These are phyloP conservation scores for Tardiomyces blankii DNA, from an alignment of 1,139 yeast genomes.

Conservation along the genomic window DNA sequence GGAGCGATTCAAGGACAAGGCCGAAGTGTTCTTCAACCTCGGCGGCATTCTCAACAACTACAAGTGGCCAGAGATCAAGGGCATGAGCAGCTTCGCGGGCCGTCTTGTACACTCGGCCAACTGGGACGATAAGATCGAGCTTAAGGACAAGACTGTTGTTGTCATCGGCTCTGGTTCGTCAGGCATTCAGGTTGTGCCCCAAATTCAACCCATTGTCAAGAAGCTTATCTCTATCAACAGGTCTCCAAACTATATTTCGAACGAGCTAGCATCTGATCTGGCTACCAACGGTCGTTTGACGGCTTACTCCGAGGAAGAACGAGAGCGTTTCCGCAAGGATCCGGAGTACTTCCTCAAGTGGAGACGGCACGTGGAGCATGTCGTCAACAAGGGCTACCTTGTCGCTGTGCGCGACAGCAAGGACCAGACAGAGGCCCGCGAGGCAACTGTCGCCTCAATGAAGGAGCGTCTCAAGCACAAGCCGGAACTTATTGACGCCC, in stretches of 20 bases:
- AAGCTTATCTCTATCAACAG: neutral
- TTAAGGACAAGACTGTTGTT: constrained; percentile 3
- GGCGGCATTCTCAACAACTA: constrained; percentile 16
- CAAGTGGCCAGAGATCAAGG: constrained; percentile 11
- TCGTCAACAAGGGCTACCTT: neutral
- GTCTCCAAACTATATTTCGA: constrained; percentile 2
- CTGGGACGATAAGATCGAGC: constrained; percentile 2
- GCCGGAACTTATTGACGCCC: neutral
- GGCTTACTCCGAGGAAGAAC: neutral
- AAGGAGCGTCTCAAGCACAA: neutral
- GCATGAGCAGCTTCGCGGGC: constrained; percentile 2
- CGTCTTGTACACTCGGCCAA: constrained; percentile 2
- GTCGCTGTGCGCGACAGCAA: neutral
- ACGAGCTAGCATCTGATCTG: neutral
- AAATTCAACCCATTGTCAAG: neutral
- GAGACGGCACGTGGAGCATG: neutral
- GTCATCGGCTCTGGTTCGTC: constrained; percentile 4
- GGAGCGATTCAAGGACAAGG: constrained; percentile 7
- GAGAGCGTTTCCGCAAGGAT: neutral
- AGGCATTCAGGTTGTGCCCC: constrained; percentile 3
- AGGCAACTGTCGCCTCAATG: neutral
- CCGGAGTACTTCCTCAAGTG: neutral
- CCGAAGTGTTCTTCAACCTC: constrained; percentile 13
- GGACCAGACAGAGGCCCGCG: neutral
- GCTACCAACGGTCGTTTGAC: neutral